Conservation (phyloP, 2,329 filamentous ascomycete genomes). For the Phaeosphaeria sp. region DNA sequence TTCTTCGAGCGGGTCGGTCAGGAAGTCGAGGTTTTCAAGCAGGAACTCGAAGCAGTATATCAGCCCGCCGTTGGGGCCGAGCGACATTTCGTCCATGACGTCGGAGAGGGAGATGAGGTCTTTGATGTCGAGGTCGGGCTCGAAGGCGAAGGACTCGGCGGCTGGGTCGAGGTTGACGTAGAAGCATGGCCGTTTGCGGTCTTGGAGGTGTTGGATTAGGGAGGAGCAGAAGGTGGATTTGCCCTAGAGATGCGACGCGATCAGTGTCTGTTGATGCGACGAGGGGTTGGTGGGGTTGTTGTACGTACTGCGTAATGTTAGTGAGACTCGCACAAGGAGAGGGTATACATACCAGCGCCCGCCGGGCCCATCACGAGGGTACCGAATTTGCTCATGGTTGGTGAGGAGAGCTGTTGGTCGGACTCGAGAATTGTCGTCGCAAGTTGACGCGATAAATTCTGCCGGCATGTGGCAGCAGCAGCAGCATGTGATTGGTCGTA, state of each 20-base stretch:
- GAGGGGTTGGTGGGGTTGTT: no score
- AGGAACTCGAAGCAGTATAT: slow-evolving; percentile 98
- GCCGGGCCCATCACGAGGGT: slow-evolving; percentile 79
- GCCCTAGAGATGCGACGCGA: slow-evolving; percentile 72
- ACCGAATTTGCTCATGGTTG: slow-evolving; percentile 88
- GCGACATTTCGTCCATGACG: slow-evolving; percentile 92
- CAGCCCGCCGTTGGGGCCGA: slow-evolving; percentile 89
- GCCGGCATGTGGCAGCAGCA: neutral
- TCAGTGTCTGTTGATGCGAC: slow-evolving; percentile 42
- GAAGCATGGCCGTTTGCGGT: slow-evolving; percentile 91
- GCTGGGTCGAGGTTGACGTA: slow-evolving; percentile 99
- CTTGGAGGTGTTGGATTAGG: slow-evolving; percentile 89
- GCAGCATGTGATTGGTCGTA: neutral
- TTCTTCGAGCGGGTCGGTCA: slow-evolving; percentile 82
- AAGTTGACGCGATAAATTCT: neutral
- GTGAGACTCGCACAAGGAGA: neutral
- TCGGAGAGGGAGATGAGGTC: slow-evolving; percentile 92
- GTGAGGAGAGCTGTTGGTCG: slow-evolving; percentile 6
- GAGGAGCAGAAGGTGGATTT: slow-evolving; percentile 97
- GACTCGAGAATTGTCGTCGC: slow-evolving; percentile 8
- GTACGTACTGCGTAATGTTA: slow-evolving; percentile 7
- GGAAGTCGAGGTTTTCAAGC: slow-evolving; percentile 90
- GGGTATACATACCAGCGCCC: neutral
- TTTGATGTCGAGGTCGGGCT: slow-evolving; percentile 93
- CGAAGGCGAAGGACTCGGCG: slow-evolving; percentile 88